A percentile compares a stretch with the other conserved stretches of the same genome.
Conservation (phyloP, 192 early-diverging fungal species). For the Coemansia sp. region DNA sequence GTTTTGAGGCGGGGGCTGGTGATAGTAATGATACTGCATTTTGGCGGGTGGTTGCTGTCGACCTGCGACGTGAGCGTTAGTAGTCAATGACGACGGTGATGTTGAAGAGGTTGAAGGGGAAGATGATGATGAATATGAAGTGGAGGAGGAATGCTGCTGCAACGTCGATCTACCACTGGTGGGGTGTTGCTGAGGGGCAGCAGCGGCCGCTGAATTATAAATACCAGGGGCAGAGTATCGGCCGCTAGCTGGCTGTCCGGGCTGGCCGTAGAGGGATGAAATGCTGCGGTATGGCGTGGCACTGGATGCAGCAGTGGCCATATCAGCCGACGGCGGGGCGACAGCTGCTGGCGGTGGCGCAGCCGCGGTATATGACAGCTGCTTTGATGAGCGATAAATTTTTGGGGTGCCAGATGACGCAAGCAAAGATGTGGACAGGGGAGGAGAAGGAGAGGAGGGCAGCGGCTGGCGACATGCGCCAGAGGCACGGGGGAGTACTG, state of each 20-base stretch:
- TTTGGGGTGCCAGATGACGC: not conserved
- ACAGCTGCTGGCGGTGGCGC: not conserved
- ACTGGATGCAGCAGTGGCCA: not conserved
- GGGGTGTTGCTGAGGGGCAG: not conserved
- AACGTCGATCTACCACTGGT: not conserved
- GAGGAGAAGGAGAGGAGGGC: not conserved
- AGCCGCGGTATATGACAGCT: not conserved
- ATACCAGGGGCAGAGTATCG: not conserved
- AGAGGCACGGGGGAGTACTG: not conserved
- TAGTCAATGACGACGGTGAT: not conserved
- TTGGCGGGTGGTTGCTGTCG: not conserved
- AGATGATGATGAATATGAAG: not conserved
- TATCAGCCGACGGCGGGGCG: not conserved
- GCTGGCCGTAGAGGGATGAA: not conserved
- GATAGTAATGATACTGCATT: slow-evolving; percentile 3
- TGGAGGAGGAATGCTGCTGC: not conserved
- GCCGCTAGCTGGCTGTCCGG: not conserved
- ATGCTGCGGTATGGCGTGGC: not conserved
- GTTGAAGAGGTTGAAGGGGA: slow-evolving; percentile 1
- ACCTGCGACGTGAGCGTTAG: not conserved
- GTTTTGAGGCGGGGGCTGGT: not conserved
- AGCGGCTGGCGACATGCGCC: not conserved
- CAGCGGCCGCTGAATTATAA: not conserved
- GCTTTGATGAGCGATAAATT: not conserved
- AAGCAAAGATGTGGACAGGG: not conserved